Percentiles rank a stretch among this genome's conserved stretches.
phyloP scores from a whole-genome alignment of 305 asterid genomes.

The Fraxinus greggii region DNA sequence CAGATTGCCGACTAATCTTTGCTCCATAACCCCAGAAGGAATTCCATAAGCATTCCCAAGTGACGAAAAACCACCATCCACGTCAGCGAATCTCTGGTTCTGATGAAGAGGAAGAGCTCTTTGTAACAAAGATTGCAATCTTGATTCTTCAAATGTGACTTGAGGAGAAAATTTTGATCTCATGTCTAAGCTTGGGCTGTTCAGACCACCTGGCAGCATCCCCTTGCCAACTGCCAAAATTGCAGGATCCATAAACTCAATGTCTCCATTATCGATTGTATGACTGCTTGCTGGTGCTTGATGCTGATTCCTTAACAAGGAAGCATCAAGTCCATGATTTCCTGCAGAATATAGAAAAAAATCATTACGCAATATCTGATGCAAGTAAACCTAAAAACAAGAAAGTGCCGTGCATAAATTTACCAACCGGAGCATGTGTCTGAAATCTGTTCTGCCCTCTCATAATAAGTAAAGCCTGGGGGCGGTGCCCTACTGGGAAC shows the following conservation, averaged over 20 bases:
- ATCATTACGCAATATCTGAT: background rate
- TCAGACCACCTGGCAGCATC: constrained; percentile 57
- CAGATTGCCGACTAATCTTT: constrained; percentile 45
- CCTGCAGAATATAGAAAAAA: constrained; percentile 29
- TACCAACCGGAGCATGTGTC: constrained; percentile 34
- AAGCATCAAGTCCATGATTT: constrained; percentile 28
- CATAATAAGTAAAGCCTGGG: constrained; percentile 39
- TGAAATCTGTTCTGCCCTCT: constrained; percentile 28
- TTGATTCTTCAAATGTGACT: constrained; percentile 59
- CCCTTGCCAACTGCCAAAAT: constrained; percentile 93
- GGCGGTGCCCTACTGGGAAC: constrained; percentile 53
- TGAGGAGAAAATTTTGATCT: constrained; percentile 60
- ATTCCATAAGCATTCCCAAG: constrained; percentile 56
- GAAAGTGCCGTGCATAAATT: constrained; percentile 1
- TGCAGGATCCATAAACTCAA: constrained; percentile 94
- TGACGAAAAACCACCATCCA: constrained; percentile 48
- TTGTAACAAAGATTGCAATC: constrained; percentile 61
- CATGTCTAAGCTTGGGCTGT: constrained; percentile 47
- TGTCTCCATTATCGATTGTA: constrained; percentile 50
- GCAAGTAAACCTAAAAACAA: background rate
- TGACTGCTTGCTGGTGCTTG: constrained; percentile 45
- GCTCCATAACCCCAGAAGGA: constrained; percentile 67
- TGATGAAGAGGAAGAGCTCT: constrained; percentile 66
- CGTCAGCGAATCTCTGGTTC: constrained; percentile 57
- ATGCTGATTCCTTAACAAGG: constrained; percentile 45